Percentiles rank a stretch among this genome's conserved stretches.
Conservation (phyloP, 768 basidiomycete species). For the Mycena kentingensis region DNA sequence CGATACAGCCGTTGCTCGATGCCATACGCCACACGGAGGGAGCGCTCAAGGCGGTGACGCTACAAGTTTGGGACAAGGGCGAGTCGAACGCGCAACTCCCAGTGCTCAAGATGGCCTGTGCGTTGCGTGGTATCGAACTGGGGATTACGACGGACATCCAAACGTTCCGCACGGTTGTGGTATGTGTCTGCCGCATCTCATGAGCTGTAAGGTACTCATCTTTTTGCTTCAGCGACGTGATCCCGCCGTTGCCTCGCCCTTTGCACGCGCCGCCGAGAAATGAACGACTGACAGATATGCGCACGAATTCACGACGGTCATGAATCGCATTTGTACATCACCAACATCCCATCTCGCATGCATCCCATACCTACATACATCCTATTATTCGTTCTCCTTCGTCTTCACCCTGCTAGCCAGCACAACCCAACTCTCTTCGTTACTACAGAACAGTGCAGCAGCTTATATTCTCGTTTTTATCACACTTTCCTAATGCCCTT, state of each 20-base stretch:
- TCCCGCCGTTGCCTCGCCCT: conserved; percentile 19
- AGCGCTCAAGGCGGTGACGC: conserved; percentile 51
- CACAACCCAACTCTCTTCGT: no score
- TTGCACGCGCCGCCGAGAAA: conserved; percentile 23
- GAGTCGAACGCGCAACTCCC: conserved; percentile 51
- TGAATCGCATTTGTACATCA: no score
- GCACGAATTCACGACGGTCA: not conserved
- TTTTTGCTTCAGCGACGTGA: conserved; percentile 25
- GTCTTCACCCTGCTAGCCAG: no score
- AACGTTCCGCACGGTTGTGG: conserved; percentile 52
- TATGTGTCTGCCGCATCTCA: conserved; percentile 34
- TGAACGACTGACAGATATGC: not conserved
- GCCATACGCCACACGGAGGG: conserved; percentile 47
- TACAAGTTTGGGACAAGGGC: conserved; percentile 57
- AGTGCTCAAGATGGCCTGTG: conserved; percentile 64
- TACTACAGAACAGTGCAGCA: no score
- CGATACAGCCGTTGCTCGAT: conserved; percentile 56
- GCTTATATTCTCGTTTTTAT: no score
- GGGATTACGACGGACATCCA: conserved; percentile 51
- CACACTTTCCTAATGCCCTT: no score
- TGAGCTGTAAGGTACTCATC: conserved; percentile 15
- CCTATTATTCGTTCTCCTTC: no score
- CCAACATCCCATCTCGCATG: no score
- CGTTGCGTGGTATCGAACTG: conserved; percentile 59
- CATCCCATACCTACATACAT: no score